These are phyloP conservation scores for Ceratobasidium papillatum DNA, from an alignment of 1,284 basidiomycete species.

Conservation along the genomic window DNA sequence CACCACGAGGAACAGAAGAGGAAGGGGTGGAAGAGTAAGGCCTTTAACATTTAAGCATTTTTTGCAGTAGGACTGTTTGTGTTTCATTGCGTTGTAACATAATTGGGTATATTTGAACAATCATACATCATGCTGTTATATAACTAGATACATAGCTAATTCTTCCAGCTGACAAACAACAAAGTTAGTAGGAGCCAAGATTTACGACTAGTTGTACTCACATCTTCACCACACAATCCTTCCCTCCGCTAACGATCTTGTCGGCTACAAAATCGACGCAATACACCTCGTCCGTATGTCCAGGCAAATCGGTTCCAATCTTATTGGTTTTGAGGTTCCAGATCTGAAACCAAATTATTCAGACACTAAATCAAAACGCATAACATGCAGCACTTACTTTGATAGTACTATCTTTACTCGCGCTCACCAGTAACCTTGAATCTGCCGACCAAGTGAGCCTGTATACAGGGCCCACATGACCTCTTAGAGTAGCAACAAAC, in stretches of 20 bases:
- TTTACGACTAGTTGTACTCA: slow-evolving; percentile 48
- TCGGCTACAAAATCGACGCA: slow-evolving; percentile 98
- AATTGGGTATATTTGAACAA: neutral
- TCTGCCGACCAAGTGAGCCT: slow-evolving; percentile 95
- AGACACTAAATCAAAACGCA: neutral
- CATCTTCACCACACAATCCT: slow-evolving; percentile 67
- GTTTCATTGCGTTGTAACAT: neutral
- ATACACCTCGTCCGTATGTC: slow-evolving; percentile 98
- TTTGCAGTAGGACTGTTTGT: neutral
- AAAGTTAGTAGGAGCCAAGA: neutral
- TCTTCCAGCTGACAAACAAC: slow-evolving; percentile 22
- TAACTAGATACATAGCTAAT: slow-evolving; percentile 8
- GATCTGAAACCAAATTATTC: slow-evolving; percentile 61
- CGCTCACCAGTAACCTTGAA: slow-evolving; percentile 89
- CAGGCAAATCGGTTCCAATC: slow-evolving; percentile 91
- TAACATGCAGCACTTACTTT: slow-evolving; percentile 67
- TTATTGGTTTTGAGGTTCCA: slow-evolving; percentile 97
- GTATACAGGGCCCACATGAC: slow-evolving; percentile 95
- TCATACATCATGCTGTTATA: neutral
- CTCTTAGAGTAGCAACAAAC: slow-evolving; percentile 84
- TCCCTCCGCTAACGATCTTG: slow-evolving; percentile 94
- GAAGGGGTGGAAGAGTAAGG: slow-evolving; percentile 50
- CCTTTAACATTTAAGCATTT: slow-evolving; percentile 50
- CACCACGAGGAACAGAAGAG: slow-evolving; percentile 42
- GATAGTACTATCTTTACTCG: slow-evolving; percentile 94